Percentiles rank a stretch among this genome's conserved stretches.
Conservation (phyloP, 306 rosid species). For the Trifolium subterraneum region DNA sequence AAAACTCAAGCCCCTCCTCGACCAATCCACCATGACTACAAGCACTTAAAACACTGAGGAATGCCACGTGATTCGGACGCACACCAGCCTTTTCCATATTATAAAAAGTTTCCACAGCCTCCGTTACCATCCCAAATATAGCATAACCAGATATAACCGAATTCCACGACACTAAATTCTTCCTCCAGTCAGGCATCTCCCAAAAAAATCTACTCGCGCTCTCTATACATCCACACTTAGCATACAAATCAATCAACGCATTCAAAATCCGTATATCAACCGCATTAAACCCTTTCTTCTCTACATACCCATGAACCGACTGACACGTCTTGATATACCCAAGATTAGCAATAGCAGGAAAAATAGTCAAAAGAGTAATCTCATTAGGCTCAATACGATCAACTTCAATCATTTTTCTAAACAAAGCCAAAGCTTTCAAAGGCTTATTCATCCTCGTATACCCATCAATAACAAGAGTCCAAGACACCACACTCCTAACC, state of each 20-base stretch:
- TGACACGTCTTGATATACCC: slow-evolving; percentile 63
- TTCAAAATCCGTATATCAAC: slow-evolving; percentile 62
- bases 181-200: slow-evolving; percentile 57
- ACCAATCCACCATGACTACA: slow-evolving; percentile 80
- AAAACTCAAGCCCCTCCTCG: slow-evolving; percentile 74
- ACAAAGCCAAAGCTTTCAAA: slow-evolving; percentile 58
- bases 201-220: slow-evolving; percentile 56
- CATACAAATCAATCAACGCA: slow-evolving; percentile 69
- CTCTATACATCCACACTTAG: slow-evolving; percentile 76
- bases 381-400: slow-evolving; percentile 61
- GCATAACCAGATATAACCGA: slow-evolving; percentile 70
- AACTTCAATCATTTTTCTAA: slow-evolving; percentile 57
- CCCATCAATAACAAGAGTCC: slow-evolving; percentile 75
- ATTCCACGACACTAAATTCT: slow-evolving; percentile 74
- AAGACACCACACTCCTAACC: slow-evolving; percentile 61
- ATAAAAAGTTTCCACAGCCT: slow-evolving; percentile 57
- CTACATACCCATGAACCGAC: slow-evolving; percentile 66
- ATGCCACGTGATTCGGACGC: slow-evolving; percentile 63
- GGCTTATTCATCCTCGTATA: slow-evolving; percentile 55
- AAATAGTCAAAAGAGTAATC: slow-evolving; percentile 65
- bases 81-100: slow-evolving; percentile 68
- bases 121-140: slow-evolving; percentile 68
- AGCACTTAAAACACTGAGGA: slow-evolving; percentile 66
- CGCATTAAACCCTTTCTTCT: slow-evolving; percentile 66
- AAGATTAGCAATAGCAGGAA: slow-evolving; percentile 64